Evolutionary conservation across 768 basidiomycete species (phyloP).

Genomic region (Podaxis sp.): DNA sequence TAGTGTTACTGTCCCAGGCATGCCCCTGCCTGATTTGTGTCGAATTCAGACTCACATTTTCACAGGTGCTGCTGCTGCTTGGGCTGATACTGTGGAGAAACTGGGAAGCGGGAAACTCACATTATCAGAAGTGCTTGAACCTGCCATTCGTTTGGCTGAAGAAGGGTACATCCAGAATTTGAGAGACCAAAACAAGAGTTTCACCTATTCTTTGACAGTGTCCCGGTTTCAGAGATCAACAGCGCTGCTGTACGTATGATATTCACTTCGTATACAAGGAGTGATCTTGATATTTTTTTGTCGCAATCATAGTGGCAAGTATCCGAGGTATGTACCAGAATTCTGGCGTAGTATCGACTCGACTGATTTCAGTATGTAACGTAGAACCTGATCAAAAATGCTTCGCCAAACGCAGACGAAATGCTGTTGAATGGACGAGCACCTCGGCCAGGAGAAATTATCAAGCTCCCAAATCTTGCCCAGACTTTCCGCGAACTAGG

Average conservation of each 20-base stretch:
- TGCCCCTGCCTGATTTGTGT: neutral
- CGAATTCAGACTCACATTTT: neutral
- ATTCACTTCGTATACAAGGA: neutral
- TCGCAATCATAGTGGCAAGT: slow-evolving; percentile 48
- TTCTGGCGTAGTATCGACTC: neutral
- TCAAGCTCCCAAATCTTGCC: slow-evolving; percentile 80
- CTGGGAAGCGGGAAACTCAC: slow-evolving; percentile 76
- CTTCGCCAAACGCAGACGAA: slow-evolving; percentile 83
- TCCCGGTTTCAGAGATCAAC: slow-evolving; percentile 86
- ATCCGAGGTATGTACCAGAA: slow-evolving; percentile 46
- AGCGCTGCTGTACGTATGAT: slow-evolving; percentile 45
- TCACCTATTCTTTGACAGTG: slow-evolving; percentile 39
- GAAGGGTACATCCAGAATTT: slow-evolving; percentile 61
- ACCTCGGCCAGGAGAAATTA: slow-evolving; percentile 82
- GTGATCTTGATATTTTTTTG: neutral
- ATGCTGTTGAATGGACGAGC: slow-evolving; percentile 86
- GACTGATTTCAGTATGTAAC: neutral
- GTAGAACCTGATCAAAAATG: slow-evolving; percentile 69
- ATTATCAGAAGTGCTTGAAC: slow-evolving; percentile 72
- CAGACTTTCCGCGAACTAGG: slow-evolving; percentile 80
- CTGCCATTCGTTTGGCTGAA: slow-evolving; percentile 90
- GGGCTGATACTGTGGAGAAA: slow-evolving; percentile 84
- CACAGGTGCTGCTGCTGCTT: slow-evolving; percentile 88
- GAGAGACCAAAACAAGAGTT: neutral
- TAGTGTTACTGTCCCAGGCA: slow-evolving; percentile 85